A percentile compares a stretch with the other conserved stretches of the same genome.
Conservation (phyloP, 495 filamentous ascomycete genomes). For the Aspergillus incahuasiensis region DNA sequence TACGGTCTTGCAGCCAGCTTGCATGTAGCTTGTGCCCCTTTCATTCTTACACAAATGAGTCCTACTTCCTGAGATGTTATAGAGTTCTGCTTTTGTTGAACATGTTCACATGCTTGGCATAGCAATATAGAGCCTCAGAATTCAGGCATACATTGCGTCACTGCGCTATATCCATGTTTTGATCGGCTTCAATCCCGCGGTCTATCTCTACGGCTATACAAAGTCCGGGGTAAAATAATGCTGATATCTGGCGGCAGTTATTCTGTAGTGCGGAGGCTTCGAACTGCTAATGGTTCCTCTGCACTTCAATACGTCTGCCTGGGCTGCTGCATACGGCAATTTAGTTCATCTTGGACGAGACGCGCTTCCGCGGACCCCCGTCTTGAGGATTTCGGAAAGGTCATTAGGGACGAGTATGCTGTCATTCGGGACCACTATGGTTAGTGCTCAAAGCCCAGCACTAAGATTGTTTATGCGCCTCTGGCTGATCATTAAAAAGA, state of each 20-base stretch:
- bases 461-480: background rate
- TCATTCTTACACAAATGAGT: no score
- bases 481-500: slow-evolving; percentile 27
- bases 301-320: background rate
- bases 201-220: background rate
- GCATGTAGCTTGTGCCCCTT: no score
- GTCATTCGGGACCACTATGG: slow-evolving; percentile 65
- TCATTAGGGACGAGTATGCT: slow-evolving; percentile 77
- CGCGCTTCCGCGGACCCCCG: slow-evolving; percentile 49
- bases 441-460: slow-evolving; percentile 24
- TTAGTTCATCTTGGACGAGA: slow-evolving; percentile 10
- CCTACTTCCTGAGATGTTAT: no score
- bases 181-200: background rate
- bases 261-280: background rate
- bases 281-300: background rate
- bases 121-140: background rate
- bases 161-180: background rate
- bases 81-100: background rate
- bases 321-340: slow-evolving; percentile 7
- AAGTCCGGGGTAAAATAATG: slow-evolving; percentile 2
- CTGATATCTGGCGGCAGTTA: slow-evolving; percentile 6
- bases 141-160: slow-evolving; percentile 8
- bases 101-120: background rate
- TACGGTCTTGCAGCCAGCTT: no score
- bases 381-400: slow-evolving; percentile 55